Base-by-base conservation (phyloP, 176 grass and related monocot species). In the Pharus latifolius region DNA sequence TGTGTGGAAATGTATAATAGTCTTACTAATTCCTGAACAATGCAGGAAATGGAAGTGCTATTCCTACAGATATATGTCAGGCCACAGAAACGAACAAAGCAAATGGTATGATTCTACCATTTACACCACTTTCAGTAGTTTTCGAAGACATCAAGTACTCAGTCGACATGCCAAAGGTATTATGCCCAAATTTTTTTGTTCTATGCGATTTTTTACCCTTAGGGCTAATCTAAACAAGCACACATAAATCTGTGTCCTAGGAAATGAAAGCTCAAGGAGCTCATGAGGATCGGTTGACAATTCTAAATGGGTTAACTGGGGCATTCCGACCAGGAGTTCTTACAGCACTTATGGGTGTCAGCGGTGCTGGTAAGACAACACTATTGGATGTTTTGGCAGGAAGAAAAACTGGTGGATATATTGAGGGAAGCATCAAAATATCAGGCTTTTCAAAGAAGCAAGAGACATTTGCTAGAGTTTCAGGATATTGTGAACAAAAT, bases 321-420 rank as follows among this genome's bases (percentile, higher is more conserved):
- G 69, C 45, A 15, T 87, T 87, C 45, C 81, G 73, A 43, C 84
- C 79, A 18, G 84, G 84, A 52, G 78, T 87, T 63, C 65, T 87
- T 42, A 87, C 84, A 48, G 84, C 71, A 58, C 60, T 87, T 27
- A 87, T 87, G 84, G 84, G 84, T 47, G 84, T 87, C 24, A 87
- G 84, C 54, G 79, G 79, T 31, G 84, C 84, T 6, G 84, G 79
- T n/a, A 88, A 88, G 67, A 88, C 84, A 50, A 88, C 84, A 40
- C 24, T 88, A 6, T 78, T 88, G 84, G 84, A 88, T 82, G 84
- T 88, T 20, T 72, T 88, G 26, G 79, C 84, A 9, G 79, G 79
- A 34, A 52, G 79, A 56, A 88, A 88, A 76, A 88, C 84, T 14
- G 79, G 79, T 63, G 84, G 79, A 37, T 88, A 88, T 32, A 82